These are phyloP conservation scores for Corylus americana DNA, from an alignment of 306 rosid genomes.

Conservation along the genomic window DNA sequence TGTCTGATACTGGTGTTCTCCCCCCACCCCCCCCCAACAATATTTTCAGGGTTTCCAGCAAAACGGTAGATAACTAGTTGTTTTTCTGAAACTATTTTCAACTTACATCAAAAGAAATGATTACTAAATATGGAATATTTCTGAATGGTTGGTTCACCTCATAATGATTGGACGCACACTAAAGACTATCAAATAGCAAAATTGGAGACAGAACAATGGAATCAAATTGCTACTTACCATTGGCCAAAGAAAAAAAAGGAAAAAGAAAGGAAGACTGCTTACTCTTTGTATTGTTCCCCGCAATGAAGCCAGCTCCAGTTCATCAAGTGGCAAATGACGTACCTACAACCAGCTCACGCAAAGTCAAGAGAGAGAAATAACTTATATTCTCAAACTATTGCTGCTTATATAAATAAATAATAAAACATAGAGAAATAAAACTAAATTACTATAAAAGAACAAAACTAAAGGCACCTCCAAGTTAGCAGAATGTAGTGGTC, in stretches of 20 bases:
- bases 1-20: too few species aligned
- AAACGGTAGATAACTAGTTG: too few species aligned
- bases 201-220: not conserved
- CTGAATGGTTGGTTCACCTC: not conserved
- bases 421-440: slow-evolving; percentile 13
- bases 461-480: slow-evolving; percentile 69
- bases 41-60: too few species aligned
- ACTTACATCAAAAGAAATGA: too few species aligned
- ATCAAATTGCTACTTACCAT: not conserved
- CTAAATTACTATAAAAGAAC: slow-evolving; percentile 17
- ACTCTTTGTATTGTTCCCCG: slow-evolving; percentile 91
- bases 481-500: slow-evolving; percentile 72
- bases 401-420: not conserved
- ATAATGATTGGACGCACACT: not conserved
- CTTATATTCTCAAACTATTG: not conserved
- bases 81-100: too few species aligned
- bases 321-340: slow-evolving; percentile 82
- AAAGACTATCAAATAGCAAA: not conserved
- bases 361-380: slow-evolving; percentile 1
- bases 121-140: not conserved
- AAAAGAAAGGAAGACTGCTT: slow-evolving; percentile 26
- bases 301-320: slow-evolving; percentile 87
- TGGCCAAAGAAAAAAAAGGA: slow-evolving; percentile 2
- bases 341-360: slow-evolving; percentile 43
- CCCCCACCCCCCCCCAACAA: too few species aligned